Evolutionary conservation across 2,329 filamentous ascomycete species (phyloP).

Genomic region (Monosporascus sp.): DNA sequence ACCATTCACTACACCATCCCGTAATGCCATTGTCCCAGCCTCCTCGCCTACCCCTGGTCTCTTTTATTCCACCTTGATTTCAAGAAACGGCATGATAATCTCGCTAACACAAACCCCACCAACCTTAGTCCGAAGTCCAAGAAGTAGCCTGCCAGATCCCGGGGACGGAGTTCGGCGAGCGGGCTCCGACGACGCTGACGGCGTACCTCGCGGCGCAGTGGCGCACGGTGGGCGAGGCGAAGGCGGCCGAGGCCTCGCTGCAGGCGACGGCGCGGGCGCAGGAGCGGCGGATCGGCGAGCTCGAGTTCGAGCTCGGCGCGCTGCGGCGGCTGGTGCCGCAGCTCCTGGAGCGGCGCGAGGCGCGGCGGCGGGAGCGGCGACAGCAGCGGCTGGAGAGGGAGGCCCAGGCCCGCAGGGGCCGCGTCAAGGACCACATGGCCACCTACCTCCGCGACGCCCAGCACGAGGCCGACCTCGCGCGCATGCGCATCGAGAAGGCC

Average conservation of each 20-base stretch:
- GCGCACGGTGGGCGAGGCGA: background rate
- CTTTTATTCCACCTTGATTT: no score
- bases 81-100: no score
- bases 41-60: background rate
- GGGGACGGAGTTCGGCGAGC: background rate
- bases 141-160: background rate
- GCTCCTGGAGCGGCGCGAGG: background rate
- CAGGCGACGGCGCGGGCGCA: conserved; percentile 4
- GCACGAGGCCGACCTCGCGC: conserved; percentile 6
- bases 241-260: conserved; percentile 3
- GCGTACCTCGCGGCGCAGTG: conserved; percentile 7
- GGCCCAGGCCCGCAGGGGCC: background rate
- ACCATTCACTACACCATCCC: no score
- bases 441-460: conserved; percentile 7
- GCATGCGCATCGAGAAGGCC: background rate
- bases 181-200: background rate
- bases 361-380: background rate
- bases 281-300: conserved; percentile 1
- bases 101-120: background rate
- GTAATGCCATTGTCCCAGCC: no score
- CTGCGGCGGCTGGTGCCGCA: background rate
- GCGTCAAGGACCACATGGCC: conserved; percentile 9
- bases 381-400: conserved; percentile 3
- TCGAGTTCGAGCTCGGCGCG: conserved; percentile 1
- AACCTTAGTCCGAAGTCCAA: conserved; percentile 15